Evolutionary conservation across 2,329 filamentous ascomycete species (phyloP), one percentile per base, ranked within the genome.

Genomic region (Aspergillus sp.): DNA sequence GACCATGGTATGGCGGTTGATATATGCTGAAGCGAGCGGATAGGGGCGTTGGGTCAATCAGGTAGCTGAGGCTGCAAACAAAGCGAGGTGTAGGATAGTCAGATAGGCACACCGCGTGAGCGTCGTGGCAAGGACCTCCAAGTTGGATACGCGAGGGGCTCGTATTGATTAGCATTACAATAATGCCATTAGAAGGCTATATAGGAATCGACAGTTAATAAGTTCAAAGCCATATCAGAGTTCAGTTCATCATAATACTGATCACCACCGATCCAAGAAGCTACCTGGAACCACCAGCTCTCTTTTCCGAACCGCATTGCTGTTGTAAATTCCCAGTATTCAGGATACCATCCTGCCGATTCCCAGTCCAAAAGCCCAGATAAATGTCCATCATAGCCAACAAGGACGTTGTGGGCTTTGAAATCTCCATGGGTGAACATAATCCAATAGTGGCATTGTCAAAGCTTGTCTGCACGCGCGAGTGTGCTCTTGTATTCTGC

Each of bases 401-500:
- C 28, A 0, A 51, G 41, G 38, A 48, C 51, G 29, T 55, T 53
- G 26, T 56, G 39, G 34, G 48, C 52, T 47, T 48, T 48, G 42
- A 55, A 39, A 38, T 57, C 53, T 27, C 52, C 50, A 29, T 55
- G 49, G 2, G 55, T 53, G 28, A 57, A 57, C 27, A 4, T 12
- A n/a, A 41, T 28, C 26, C 9, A 7, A 8, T 30, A 29, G 28
- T n/a, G 5, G 9, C 28, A 9, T 29, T 12, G 40, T 41, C 9
- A 4, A 7, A 29, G 8, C 5, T 41, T 48, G n/a, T 50, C 61
- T 5, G 61, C 63, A 28, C 50, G 43, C 10, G 36, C 36, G 4
- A 65, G 29, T 8, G 53, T 50, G 5, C 58, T 39, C 8, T 63
- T 34, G 35, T 63, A 69, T 39, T 58, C 56, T 5, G 50, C 47